These are phyloP conservation scores for Heritiera littoralis DNA, from an alignment of 345 rosid genomes.

Conservation along the genomic window DNA sequence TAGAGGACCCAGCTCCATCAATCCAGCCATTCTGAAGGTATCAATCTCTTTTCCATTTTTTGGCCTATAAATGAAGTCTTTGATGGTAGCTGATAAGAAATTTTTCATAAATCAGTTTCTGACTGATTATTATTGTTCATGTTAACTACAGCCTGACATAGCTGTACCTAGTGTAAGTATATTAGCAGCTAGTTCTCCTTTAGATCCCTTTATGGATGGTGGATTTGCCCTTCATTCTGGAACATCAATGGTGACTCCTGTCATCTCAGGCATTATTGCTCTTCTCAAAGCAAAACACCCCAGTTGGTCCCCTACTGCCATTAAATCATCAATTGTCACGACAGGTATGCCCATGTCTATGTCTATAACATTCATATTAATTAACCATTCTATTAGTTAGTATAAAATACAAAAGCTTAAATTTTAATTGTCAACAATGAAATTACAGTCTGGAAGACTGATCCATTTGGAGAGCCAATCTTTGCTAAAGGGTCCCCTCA, in stretches of 20 bases:
- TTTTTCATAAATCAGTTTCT: no score
- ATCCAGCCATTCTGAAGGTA: slow-evolving; percentile 48
- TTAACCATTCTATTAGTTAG: background rate
- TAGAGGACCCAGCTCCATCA: slow-evolving; percentile 61
- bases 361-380: background rate
- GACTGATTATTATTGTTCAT: background rate
- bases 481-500: slow-evolving; percentile 49
- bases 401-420: background rate
- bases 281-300: slow-evolving; percentile 45
- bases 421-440: background rate
- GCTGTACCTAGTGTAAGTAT: slow-evolving; percentile 47
- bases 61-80: slow-evolving; percentile 30
- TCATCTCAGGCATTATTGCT: slow-evolving; percentile 41
- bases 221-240: slow-evolving; percentile 32
- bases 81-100: background rate
- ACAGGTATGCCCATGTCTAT: slow-evolving; percentile 29
- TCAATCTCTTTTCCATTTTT: background rate
- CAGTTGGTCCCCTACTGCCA: slow-evolving; percentile 47
- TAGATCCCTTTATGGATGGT: background rate
- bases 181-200: slow-evolving; percentile 40
- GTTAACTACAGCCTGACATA: slow-evolving; percentile 42
- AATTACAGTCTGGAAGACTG: slow-evolving; percentile 39
- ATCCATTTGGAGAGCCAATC: slow-evolving; percentile 42
- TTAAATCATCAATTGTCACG: slow-evolving; percentile 52
- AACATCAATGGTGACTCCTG: slow-evolving; percentile 48